These are phyloP conservation scores for Pseudomicrostroma phylloplanum DNA, from an alignment of 1,284 basidiomycete species.

Conservation along the genomic window DNA sequence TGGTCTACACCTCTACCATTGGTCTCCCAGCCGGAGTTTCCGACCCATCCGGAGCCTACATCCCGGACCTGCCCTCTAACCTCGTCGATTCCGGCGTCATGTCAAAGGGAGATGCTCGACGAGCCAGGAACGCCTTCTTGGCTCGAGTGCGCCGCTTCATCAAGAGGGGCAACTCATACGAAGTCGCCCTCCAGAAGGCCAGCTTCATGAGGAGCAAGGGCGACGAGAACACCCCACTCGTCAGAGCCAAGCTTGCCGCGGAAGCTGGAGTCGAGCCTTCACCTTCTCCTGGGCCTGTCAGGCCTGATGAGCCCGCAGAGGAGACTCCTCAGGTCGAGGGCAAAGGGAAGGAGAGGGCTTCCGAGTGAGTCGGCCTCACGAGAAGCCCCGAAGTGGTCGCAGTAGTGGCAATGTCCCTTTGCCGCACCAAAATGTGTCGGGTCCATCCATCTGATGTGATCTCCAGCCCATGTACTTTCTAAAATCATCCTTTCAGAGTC, in stretches of 20 bases:
- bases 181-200: conserved; percentile 25
- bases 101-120: conserved; percentile 27
- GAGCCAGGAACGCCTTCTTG: conserved; percentile 30
- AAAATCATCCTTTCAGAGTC: too few relatives aligned
- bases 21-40: conserved; percentile 24
- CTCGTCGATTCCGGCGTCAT: conserved; percentile 24
- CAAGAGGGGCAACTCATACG: conserved; percentile 26
- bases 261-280: neutral
- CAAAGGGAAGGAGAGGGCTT: too few relatives aligned
- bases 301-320: too few relatives aligned
- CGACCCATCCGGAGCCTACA: conserved; percentile 27
- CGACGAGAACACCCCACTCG: conserved; percentile 22
- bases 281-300: too few relatives aligned
- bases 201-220: conserved; percentile 25
- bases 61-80: conserved; percentile 31
- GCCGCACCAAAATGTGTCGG: too few relatives aligned
- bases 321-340: too few relatives aligned
- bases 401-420: too few relatives aligned
- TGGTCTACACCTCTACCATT: conserved; percentile 23
- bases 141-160: conserved; percentile 27
- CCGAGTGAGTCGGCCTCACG: too few relatives aligned
- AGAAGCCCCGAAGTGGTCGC: too few relatives aligned
- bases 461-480: too few relatives aligned
- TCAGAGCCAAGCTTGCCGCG: conserved; percentile 24
- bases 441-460: too few relatives aligned